Evolutionary conservation across 106 monocot genomes (phyloP).

Genomic region (Allium sativum): DNA sequence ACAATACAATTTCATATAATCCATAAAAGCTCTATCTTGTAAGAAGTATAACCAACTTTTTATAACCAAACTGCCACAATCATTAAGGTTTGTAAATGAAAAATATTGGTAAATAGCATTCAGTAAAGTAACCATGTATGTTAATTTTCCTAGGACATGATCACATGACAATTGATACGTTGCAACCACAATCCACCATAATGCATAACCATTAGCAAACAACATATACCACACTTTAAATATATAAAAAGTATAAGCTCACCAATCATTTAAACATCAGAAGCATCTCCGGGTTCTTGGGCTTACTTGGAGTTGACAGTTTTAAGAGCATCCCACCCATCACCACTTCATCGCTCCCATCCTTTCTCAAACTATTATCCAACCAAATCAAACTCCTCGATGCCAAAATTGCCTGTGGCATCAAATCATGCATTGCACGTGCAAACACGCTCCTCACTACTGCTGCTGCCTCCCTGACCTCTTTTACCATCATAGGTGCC

Average conservation of each 20-base stretch:
- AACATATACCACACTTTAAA: neutral
- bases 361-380: conserved; percentile 49
- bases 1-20: too few species aligned
- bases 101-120: too few species aligned
- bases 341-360: neutral
- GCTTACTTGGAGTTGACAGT: conserved; percentile 62
- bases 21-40: too few species aligned
- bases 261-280: conserved; percentile 57
- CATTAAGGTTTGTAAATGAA: too few species aligned
- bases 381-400: conserved; percentile 82
- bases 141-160: too few species aligned
- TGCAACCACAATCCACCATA: neutral
- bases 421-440: conserved; percentile 68
- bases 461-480: conserved; percentile 75
- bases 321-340: conserved; percentile 28
- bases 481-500: conserved; percentile 50
- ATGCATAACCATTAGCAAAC: neutral
- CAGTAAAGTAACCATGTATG: too few species aligned
- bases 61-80: too few species aligned
- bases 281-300: conserved; percentile 58
- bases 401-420: conserved; percentile 80
- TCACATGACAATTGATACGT: too few species aligned
- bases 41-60: too few species aligned
- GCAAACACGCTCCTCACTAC: conserved; percentile 67
- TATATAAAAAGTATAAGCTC: neutral